Evolutionary conservation across 179 eudicot species (phyloP).

Genomic region (Carnegiea gigantea): DNA sequence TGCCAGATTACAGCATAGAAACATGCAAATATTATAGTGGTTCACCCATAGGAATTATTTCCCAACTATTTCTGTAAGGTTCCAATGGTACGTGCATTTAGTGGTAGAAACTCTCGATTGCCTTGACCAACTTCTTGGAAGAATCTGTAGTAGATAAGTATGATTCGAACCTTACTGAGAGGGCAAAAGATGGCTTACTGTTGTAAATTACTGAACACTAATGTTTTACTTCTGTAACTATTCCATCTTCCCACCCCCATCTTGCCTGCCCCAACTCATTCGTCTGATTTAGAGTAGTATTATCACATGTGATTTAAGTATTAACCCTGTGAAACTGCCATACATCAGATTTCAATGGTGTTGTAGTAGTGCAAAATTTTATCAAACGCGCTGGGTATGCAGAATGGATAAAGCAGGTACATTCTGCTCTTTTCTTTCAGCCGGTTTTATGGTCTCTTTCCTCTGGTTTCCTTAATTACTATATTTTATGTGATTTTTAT

Average conservation of each 20-base stretch:
- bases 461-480: background rate
- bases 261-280: no score
- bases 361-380: constrained; percentile 79
- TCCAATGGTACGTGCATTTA: background rate
- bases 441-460: background rate
- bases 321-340: constrained; percentile 13
- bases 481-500: background rate
- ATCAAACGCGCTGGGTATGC: constrained; percentile 68
- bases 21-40: background rate
- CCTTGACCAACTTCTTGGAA: background rate
- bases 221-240: no score
- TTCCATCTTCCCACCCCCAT: no score
- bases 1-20: background rate
- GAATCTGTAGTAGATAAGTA: background rate
- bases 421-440: background rate
- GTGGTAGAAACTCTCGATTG: background rate
- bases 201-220: no score
- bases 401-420: constrained; percentile 85
- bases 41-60: background rate
- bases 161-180: background rate
- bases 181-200: background rate
- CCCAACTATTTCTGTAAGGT: background rate
- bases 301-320: background rate
- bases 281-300: background rate
- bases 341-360: constrained; percentile 87